Conservation (phyloP, 768 basidiomycete species). For the Lyophyllum semitale region DNA sequence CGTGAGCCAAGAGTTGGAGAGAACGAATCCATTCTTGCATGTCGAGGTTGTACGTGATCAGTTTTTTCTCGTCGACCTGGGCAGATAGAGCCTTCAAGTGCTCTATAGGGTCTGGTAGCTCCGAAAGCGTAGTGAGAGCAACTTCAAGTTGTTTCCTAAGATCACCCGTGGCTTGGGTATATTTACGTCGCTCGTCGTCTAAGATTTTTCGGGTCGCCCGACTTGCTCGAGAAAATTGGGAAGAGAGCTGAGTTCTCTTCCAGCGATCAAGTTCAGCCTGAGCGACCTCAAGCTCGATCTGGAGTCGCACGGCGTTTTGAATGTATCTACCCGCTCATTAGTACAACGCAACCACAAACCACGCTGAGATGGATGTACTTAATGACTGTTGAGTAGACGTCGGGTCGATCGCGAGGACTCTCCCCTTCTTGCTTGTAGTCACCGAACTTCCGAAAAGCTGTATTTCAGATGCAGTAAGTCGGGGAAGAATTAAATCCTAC, state of each 20-base stretch:
- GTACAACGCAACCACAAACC: no score
- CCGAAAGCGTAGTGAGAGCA: neutral
- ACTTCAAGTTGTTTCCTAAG: neutral
- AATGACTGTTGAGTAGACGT: neutral
- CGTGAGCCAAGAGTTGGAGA: neutral
- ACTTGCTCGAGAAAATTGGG: neutral
- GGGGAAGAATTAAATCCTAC: no score
- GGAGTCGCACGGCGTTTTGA: slow-evolving; percentile 5
- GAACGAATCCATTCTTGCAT: slow-evolving; percentile 6
- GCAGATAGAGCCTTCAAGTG: neutral
- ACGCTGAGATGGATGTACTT: neutral
- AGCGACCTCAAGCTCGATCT: slow-evolving; percentile 11
- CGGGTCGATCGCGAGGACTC: neutral
- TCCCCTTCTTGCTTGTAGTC: no score
- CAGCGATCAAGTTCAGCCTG: slow-evolving; percentile 3
- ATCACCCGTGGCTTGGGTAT: neutral
- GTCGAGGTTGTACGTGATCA: neutral
- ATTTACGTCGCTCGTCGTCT: neutral
- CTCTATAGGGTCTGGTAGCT: neutral
- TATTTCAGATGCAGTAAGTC: no score
- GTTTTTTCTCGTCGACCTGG: neutral
- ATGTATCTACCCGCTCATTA: neutral
- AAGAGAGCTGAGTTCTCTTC: slow-evolving; percentile 8
- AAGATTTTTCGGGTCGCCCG: slow-evolving; percentile 3
- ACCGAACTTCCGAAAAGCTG: no score